These are phyloP conservation scores for Puccinia triticina DNA, from an alignment of 1,284 basidiomycete species.

Conservation along the genomic window DNA sequence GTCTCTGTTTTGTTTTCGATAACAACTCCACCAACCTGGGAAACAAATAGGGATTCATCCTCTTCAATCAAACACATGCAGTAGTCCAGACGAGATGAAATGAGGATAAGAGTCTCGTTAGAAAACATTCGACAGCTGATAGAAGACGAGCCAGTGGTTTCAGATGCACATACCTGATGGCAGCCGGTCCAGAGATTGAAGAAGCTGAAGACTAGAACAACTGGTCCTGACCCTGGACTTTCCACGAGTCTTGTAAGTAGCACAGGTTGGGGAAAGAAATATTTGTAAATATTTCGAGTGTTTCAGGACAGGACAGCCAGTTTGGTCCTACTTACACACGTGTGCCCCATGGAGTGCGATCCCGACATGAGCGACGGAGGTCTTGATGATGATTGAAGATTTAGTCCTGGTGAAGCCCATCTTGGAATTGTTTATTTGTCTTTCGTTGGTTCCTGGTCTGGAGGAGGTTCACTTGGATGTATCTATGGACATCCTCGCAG, in stretches of 20 bases:
- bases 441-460: no score
- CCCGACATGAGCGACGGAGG: neutral
- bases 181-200: constrained; percentile 52
- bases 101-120: constrained; percentile 29
- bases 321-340: constrained; percentile 6
- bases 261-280: neutral
- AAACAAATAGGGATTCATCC: constrained; percentile 57
- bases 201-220: constrained; percentile 56
- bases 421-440: no score
- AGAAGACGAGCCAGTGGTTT: neutral
- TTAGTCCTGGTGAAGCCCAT: constrained; percentile 1
- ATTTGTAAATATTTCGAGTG: neutral
- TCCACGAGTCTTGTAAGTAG: constrained; percentile 40
- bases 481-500: no score
- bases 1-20: neutral
- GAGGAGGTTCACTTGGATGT: no score
- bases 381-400: constrained; percentile 3
- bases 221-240: constrained; percentile 53
- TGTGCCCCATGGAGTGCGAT: constrained; percentile 46
- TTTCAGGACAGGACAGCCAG: neutral
- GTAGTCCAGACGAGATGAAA: neutral
- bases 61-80: neutral
- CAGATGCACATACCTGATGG: constrained; percentile 52
- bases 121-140: constrained; percentile 44
- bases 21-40: constrained; percentile 30